Conservation (phyloP, 208 protist species). For the Leishmania amazonensis region DNA sequence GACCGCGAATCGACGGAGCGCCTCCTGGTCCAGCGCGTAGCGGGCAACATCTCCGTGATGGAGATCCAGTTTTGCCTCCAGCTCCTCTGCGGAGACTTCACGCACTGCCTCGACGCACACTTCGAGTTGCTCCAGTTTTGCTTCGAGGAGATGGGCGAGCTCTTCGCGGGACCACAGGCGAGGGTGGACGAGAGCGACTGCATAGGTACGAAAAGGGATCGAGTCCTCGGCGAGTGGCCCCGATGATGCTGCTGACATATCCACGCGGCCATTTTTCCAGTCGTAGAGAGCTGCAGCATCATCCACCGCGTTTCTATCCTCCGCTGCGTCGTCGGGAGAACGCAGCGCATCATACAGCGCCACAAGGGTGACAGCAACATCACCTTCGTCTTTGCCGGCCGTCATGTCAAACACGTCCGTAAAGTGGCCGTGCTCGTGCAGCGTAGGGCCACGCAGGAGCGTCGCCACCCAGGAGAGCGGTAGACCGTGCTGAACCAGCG, state of each 20-base stretch:
- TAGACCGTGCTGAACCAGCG: constrained; percentile 44
- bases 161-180: constrained; percentile 19
- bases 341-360: constrained; percentile 28
- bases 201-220: constrained; percentile 5
- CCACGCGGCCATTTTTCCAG: constrained; percentile 12
- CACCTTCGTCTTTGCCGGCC: constrained; percentile 33
- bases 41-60: constrained; percentile 71
- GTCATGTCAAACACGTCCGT: constrained; percentile 51
- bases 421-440: constrained; percentile 28
- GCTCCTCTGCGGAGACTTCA: constrained; percentile 43
- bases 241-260: neutral
- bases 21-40: constrained; percentile 56
- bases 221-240: neutral
- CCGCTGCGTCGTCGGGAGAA: constrained; percentile 20
- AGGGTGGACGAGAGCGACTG: constrained; percentile 45
- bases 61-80: constrained; percentile 62
- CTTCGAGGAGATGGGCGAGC: constrained; percentile 35
- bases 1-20: constrained; percentile 14
- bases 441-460: constrained; percentile 47
- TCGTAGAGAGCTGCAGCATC: constrained; percentile 20
- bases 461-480: constrained; percentile 37
- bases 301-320: constrained; percentile 1
- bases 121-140: constrained; percentile 19
- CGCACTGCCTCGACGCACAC: constrained; percentile 43
- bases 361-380: constrained; percentile 29